Conservation (phyloP, 345 rosid species). For the Anacardium occidentale region DNA sequence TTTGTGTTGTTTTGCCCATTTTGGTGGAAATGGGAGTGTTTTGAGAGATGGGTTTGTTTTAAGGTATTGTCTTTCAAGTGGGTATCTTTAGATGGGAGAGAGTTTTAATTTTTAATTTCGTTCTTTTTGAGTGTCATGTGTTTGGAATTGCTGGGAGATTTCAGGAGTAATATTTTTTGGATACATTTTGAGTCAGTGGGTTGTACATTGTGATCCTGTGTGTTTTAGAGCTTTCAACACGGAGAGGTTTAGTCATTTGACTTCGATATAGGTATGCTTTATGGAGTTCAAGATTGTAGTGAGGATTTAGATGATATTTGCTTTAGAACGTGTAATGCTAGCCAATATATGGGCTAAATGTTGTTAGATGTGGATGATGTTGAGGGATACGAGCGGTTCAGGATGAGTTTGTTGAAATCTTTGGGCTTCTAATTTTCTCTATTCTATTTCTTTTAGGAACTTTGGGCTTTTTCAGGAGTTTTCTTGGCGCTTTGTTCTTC, state of each 20-base stretch:
- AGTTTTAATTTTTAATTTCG: neutral
- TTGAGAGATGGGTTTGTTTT: slow-evolving; percentile 3
- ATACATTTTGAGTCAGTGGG: neutral
- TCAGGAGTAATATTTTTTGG: neutral
- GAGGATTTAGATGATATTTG: neutral
- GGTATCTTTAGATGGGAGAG: neutral
- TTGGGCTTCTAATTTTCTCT: neutral
- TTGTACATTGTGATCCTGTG: neutral
- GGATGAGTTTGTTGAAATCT: neutral
- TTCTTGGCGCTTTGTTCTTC: neutral
- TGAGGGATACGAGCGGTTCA: neutral
- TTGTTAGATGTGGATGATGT: neutral
- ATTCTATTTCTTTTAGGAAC: neutral
- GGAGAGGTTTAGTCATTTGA: neutral
- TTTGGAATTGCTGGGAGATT: neutral
- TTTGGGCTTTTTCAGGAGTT: no score
- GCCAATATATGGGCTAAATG: neutral
- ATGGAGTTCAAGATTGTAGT: neutral
- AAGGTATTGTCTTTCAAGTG: neutral
- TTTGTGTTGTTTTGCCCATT: slow-evolving; percentile 18
- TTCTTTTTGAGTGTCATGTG: neutral
- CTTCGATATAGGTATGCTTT: neutral
- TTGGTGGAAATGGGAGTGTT: slow-evolving; percentile 13
- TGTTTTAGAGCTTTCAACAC: neutral
- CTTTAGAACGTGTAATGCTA: neutral